Evolutionary conservation across 805 yeast genomes (phyloP), one percentile per base, ranked within the genome.

Genomic region (Danielia reshetovae): DNA sequence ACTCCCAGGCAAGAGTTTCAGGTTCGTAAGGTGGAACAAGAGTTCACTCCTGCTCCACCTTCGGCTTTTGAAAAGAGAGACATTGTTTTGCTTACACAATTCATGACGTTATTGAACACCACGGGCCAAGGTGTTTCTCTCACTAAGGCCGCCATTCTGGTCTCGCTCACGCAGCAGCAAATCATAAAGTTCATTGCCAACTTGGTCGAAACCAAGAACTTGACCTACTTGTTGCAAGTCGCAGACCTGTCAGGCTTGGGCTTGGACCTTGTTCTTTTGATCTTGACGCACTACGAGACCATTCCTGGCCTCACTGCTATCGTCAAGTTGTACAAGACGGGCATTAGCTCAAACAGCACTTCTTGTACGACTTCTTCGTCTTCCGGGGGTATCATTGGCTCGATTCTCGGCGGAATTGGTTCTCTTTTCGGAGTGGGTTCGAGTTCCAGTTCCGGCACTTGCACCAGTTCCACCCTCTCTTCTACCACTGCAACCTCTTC

Each of bases 241-340:
- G 55, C 54, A 16, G 60, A 55, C 29, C 38, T 50, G 21, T 55
- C 60, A 7, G 51, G 52, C 7, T 47, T 57, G 29, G 54, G 52
- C 3, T 47, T 54, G 29, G 62, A 58, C 34, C 43, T 58, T 30
- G 46, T 54, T 19, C 36, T 47, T 38, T 23, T 44, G 36, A 23
- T 50, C 18, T 46, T 52, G 31, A 41, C 43, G 16, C 50, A 52
- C 38, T 46, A 46, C 32, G 45, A 45, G 23, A 30, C 40, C 13
- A 35, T 47, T 17, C 43, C 49, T 1, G 56, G 56, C 10, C 30
- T 45, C 7, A 41, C 41, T 4, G 32, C 33, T 7, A 39, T 50
- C 18, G 36, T 41, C 16, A 34, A 48, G 28, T 35, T 30, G 11
- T 40, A 40, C 33, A 43, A 43, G 28, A 36, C 42, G 14, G 12